A percentile compares a stretch with the other conserved stretches of the same genome.
Conservation (phyloP, 148 eudicot genomes). For the Chenopodium album region DNA sequence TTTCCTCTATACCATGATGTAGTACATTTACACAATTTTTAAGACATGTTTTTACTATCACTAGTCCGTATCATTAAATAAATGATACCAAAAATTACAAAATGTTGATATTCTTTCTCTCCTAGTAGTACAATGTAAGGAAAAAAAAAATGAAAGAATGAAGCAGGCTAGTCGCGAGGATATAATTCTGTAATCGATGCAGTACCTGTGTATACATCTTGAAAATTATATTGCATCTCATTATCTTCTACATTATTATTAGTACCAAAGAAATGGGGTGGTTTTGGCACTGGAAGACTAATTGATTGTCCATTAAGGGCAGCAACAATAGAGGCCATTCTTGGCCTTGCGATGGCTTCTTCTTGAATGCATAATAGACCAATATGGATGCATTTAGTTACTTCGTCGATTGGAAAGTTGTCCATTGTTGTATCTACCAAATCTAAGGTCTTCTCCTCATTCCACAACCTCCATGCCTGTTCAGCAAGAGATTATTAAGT, state of each 20-base stretch:
- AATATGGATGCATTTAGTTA: conserved; percentile 26
- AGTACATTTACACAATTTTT: too few relatives aligned
- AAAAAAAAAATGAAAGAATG: too few relatives aligned
- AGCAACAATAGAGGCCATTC: conserved; percentile 16
- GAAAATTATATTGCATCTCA: neutral
- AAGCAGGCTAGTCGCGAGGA: neutral
- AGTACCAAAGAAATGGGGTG: conserved; percentile 6
- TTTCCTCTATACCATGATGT: too few relatives aligned
- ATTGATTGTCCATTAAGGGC: conserved; percentile 11
- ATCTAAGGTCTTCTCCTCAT: conserved; percentile 8
- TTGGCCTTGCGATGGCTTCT: conserved; percentile 20
- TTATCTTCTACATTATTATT: neutral
- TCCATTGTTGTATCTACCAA: conserved; percentile 22
- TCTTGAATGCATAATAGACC: conserved; percentile 32
- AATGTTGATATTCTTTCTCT: too few relatives aligned
- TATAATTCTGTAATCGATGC: neutral
- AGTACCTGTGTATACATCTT: neutral
- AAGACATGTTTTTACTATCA: too few relatives aligned
- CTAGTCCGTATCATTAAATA: too few relatives aligned
- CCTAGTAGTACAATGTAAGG: too few relatives aligned
- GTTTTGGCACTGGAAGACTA: conserved; percentile 6
- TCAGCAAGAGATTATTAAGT: too few relatives aligned
- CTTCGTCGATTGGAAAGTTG: conserved; percentile 13
- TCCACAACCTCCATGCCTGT: conserved; percentile 37
- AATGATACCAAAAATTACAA: too few relatives aligned